phyloP scores from a whole-genome alignment of 345 rosid species.

The Rhodamnia argentea region DNA sequence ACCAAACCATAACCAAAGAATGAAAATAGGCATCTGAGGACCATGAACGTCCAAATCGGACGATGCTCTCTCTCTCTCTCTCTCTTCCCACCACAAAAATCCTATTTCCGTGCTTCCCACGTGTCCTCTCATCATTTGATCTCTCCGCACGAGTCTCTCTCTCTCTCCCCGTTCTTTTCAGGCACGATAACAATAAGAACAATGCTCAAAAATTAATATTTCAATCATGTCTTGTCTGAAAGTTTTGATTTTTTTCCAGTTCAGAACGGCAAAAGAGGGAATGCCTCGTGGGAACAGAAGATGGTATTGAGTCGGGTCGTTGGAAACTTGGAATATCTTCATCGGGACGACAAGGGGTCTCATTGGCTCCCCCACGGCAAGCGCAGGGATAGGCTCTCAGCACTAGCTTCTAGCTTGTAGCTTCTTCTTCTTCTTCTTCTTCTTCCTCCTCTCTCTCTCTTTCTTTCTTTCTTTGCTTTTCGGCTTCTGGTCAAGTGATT shows the following conservation, averaged over 20 bases:
- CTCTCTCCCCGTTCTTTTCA: background rate
- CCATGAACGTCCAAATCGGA: background rate
- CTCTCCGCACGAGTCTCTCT: background rate
- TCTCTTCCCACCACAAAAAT: background rate
- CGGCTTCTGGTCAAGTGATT: background rate
- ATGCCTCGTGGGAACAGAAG: background rate
- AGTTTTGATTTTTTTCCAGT: background rate
- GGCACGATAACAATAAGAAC: background rate
- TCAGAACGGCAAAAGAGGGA: too few species aligned
- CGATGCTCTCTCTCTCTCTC: background rate
- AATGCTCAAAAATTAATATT: background rate
- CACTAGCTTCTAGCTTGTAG: background rate
- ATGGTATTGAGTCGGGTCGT: background rate
- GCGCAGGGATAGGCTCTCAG: background rate
- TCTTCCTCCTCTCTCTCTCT: background rate
- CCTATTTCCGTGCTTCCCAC: background rate
- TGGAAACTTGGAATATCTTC: conserved; percentile 2
- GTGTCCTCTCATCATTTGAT: background rate
- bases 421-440: background rate
- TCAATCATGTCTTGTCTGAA: background rate
- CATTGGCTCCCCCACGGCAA: background rate
- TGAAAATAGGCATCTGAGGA: background rate
- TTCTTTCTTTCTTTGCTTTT: background rate
- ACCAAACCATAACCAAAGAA: too few species aligned
- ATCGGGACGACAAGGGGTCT: background rate